These are phyloP conservation scores for Fusarium concolor DNA, from an alignment of 2,329 filamentous ascomycete genomes.

Conservation along the genomic window DNA sequence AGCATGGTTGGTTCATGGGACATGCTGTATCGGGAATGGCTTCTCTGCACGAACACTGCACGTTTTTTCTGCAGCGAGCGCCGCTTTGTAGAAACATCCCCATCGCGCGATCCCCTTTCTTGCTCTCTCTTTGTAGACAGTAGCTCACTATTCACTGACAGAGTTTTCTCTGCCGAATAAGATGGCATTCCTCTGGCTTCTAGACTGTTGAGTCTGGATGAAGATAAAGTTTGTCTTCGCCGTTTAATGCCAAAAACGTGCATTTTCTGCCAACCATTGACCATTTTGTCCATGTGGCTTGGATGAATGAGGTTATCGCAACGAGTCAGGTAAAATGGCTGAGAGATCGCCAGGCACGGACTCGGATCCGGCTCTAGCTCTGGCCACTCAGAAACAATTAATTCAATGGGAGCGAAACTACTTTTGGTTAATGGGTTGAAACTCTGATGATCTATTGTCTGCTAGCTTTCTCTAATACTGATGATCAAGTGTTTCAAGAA, in stretches of 20 bases:
- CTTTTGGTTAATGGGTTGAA: slow-evolving; percentile 32
- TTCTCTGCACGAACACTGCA: slow-evolving; percentile 25
- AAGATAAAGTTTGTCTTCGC: slow-evolving; percentile 2
- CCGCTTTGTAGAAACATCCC: slow-evolving; percentile 9
- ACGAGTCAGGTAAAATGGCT: slow-evolving; percentile 41
- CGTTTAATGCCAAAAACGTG: slow-evolving; percentile 18
- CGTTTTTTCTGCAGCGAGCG: slow-evolving; percentile 16
- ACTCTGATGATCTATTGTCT: slow-evolving; percentile 16
- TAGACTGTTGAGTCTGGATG: slow-evolving; percentile 11
- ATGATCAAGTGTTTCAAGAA: neutral
- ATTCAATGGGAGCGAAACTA: slow-evolving; percentile 21
- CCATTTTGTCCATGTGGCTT: slow-evolving; percentile 18
- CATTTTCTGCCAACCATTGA: neutral
- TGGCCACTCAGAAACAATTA: slow-evolving; percentile 17
- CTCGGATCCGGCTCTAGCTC: slow-evolving; percentile 28
- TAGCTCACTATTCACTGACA: slow-evolving; percentile 4
- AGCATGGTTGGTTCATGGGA: slow-evolving; percentile 44
- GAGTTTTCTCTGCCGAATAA: slow-evolving; percentile 6
- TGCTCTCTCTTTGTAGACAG: slow-evolving; percentile 11
- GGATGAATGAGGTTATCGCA: slow-evolving; percentile 1
- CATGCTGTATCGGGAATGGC: slow-evolving; percentile 44
- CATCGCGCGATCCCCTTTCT: slow-evolving; percentile 39
- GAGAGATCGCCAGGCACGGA: slow-evolving; percentile 46
- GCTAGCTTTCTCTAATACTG: slow-evolving; percentile 8
- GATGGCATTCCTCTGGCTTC: slow-evolving; percentile 3